Evolutionary conservation across 225 moss, liverwort and hornwort genomes (phyloP).

Genomic region (Polytrichum commune): DNA sequence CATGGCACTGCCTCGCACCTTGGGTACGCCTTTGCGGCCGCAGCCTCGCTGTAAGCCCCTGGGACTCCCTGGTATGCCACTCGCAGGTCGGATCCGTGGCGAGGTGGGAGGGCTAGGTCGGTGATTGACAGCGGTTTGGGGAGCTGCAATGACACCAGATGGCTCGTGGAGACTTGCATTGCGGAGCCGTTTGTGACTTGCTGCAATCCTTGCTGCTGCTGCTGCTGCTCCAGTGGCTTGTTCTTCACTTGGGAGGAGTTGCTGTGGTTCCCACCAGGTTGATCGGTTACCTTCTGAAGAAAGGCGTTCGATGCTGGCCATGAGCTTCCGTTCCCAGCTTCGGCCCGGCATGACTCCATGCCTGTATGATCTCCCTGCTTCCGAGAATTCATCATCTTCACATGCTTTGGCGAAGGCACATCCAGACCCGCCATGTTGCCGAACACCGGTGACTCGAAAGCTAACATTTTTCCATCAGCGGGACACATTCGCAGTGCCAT

Average conservation of each 20-base stretch:
- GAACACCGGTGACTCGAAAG: slow-evolving; percentile 9
- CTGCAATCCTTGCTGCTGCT: slow-evolving; percentile 26
- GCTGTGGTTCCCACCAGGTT: slow-evolving; percentile 18
- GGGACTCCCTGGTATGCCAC: slow-evolving; percentile 83
- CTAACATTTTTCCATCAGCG: not conserved
- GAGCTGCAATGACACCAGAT: slow-evolving; percentile 38
- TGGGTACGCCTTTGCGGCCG: slow-evolving; percentile 76
- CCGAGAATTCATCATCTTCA: not conserved
- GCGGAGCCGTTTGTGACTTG: slow-evolving; percentile 15
- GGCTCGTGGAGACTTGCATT: slow-evolving; percentile 12
- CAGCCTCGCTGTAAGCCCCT: slow-evolving; percentile 82
- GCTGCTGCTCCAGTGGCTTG: slow-evolving; percentile 31
- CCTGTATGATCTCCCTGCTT: no score
- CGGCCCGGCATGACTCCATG: slow-evolving; percentile 3
- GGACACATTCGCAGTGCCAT: slow-evolving; percentile 21
- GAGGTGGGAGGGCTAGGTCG: slow-evolving; percentile 65
- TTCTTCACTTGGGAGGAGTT: slow-evolving; percentile 9
- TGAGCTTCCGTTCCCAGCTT: slow-evolving; percentile 14
- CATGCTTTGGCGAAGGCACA: not conserved
- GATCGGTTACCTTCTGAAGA: slow-evolving; percentile 24
- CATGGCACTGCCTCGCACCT: slow-evolving; percentile 78
- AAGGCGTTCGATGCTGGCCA: slow-evolving; percentile 36
- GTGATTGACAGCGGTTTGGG: slow-evolving; percentile 59
- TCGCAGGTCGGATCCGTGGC: slow-evolving; percentile 66
- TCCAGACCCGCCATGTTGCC: not conserved